phyloP scores from a whole-genome alignment of 2,329 filamentous ascomycete genomes.

The Curvularia spicifera region DNA sequence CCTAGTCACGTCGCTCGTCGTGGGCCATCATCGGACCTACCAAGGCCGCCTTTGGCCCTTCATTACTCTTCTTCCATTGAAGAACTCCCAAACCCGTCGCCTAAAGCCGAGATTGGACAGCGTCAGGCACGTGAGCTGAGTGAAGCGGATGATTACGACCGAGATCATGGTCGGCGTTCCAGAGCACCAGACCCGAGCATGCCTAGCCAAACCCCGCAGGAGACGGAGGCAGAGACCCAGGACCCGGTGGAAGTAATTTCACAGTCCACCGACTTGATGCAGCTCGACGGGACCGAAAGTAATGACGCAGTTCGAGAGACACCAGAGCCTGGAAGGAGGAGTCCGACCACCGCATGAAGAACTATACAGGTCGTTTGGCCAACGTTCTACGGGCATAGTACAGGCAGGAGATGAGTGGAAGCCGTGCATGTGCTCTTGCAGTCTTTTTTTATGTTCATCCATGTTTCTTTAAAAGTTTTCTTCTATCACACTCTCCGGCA shows the following conservation, averaged over 20 bases:
- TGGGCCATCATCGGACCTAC: neutral
- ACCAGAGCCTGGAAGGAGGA: slow-evolving; percentile 11
- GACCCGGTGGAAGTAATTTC: slow-evolving; percentile 18
- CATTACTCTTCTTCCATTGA: slow-evolving; percentile 11
- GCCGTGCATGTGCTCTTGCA: neutral
- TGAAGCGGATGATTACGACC: neutral
- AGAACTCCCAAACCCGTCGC: slow-evolving; percentile 6
- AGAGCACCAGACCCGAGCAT: neutral
- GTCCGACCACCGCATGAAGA: slow-evolving; percentile 63
- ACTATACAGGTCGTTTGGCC: neutral
- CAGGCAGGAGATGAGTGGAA: neutral
- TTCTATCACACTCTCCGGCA: slow-evolving; percentile 4
- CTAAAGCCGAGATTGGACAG: neutral
- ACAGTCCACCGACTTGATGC: slow-evolving; percentile 14
- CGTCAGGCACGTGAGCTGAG: neutral
- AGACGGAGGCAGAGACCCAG: neutral
- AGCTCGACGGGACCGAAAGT: slow-evolving; percentile 4
- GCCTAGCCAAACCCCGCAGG: neutral
- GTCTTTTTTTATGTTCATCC: neutral
- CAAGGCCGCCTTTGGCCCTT: neutral
- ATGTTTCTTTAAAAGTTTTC: neutral
- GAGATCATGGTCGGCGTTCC: slow-evolving; percentile 4
- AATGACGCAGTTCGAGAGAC: slow-evolving; percentile 14
- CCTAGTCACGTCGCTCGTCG: neutral
- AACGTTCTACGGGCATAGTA: neutral